phyloP scores from a whole-genome alignment of 306 rosid species.

The Casuarina glauca region DNA sequence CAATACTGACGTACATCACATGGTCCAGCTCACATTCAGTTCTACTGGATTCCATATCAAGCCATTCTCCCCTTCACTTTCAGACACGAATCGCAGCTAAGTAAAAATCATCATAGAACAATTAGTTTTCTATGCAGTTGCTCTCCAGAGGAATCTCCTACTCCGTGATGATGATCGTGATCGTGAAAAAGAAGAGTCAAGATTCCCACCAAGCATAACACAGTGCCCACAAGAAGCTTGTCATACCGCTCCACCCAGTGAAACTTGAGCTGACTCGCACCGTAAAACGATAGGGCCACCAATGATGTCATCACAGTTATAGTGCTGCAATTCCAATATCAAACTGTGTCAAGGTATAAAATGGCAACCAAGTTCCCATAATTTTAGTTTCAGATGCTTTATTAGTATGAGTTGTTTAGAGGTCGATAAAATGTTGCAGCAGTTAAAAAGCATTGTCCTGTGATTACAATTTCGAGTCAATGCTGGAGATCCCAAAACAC shows the following conservation, averaged over 20 bases:
- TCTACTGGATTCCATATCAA: neutral
- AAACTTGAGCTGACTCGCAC: slow-evolving; percentile 95
- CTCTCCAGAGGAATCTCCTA: slow-evolving; percentile 47
- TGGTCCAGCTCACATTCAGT: neutral
- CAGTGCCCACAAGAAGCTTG: slow-evolving; percentile 92
- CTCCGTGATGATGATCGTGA: slow-evolving; percentile 54
- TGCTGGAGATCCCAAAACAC: neutral
- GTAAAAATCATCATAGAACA: slow-evolving; percentile 39
- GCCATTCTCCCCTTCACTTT: neutral
- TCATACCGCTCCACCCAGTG: slow-evolving; percentile 98
- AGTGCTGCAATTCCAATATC: slow-evolving; percentile 65
- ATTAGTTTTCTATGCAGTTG: slow-evolving; percentile 72
- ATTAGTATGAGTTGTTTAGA: slow-evolving; percentile 2
- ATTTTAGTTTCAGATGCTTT: slow-evolving; percentile 18
- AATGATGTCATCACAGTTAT: slow-evolving; percentile 95
- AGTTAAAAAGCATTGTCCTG: neutral
- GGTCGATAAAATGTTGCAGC: neutral
- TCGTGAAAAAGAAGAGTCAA: slow-evolving; percentile 76
- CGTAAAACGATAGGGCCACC: slow-evolving; percentile 93
- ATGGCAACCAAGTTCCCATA: slow-evolving; percentile 18
- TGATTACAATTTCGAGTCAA: neutral
- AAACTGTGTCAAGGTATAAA: slow-evolving; percentile 15
- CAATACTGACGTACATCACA: slow-evolving; percentile 4
- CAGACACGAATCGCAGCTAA: slow-evolving; percentile 18
- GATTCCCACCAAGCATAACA: slow-evolving; percentile 79